Evolutionary conservation across 2,329 filamentous ascomycete species (phyloP), one percentile per base, ranked within the genome.

Genomic region (Lachnum nothofagi): DNA sequence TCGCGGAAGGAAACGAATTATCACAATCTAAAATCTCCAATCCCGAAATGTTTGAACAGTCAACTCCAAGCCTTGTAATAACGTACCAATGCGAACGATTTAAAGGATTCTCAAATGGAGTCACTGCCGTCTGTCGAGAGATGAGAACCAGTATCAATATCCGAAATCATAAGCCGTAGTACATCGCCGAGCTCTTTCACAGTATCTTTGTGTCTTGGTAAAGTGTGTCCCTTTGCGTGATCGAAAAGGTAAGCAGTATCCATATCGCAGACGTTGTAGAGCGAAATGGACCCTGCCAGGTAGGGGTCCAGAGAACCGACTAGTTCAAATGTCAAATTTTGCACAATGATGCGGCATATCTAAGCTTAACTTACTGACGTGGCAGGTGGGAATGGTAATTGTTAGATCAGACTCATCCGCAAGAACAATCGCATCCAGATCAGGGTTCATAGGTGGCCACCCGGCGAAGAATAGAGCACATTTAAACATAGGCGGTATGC

Each of bases 251-350:
- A 72, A 0, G 80, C 80, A 2, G 69, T 76, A 46, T 83, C 79
- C 2, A 74, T 74, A 43, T 84, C 77, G 53, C 80, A 85, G n/a
- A 82, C 72, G 53, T 81, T 81, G 67, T 78, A 84, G 1, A 85
- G 71, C 0, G 80, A 78, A 64, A 83, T 72, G 7, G 78, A 79
- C 0, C 80, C 80, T 33, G 80, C 72, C 3, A 83, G 71, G 54
- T 83, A 84, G 0, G 81, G 81, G 55, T 85, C 81, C 45, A 73
- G 62, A 5, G 75, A 78, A 10, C 77, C 77, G 44, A 80, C 75
- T 51, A n/a, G 1, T 12, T 7, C 12, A 6, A 39, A 10, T 17
- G 33, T 64, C 17, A 66, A 53, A 33, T 5, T 17, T 5, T 17
- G 5, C 5, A 8, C 14, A 20, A 29, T 20, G 10, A 14, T 31